Evolutionary conservation across 129 eudicot genomes (phyloP).

Genomic region (Pittosporum tobira): DNA sequence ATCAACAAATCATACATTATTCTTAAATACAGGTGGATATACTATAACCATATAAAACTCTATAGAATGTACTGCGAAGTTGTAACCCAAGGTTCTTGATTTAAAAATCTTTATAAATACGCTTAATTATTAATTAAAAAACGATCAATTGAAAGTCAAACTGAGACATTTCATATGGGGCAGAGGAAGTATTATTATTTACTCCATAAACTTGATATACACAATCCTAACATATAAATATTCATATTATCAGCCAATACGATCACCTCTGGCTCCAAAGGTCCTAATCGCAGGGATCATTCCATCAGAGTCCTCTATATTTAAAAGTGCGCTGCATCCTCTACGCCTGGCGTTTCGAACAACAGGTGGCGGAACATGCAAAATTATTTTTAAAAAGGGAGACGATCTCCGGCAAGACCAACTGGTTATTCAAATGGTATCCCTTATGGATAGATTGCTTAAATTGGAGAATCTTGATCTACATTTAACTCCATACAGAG

Average conservation of each 20-base stretch:
- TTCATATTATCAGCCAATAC: slow-evolving; percentile 62
- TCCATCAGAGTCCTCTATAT: slow-evolving; percentile 87
- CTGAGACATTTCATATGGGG: no score
- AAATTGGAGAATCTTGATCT: slow-evolving; percentile 95
- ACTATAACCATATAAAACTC: background rate
- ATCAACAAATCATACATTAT: no score
- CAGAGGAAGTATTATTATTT: background rate
- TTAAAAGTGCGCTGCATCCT: slow-evolving; percentile 87
- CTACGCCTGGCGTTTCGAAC: slow-evolving; percentile 84
- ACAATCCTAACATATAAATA: slow-evolving; percentile 12
- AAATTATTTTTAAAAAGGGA: slow-evolving; percentile 94
- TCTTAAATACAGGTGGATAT: no score
- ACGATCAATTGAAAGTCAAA: no score
- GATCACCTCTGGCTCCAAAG: slow-evolving; percentile 86
- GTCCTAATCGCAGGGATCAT: slow-evolving; percentile 93
- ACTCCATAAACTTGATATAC: background rate
- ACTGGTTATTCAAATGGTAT: slow-evolving; percentile 96
- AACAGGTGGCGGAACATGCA: slow-evolving; percentile 71
- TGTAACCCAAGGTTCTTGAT: no score
- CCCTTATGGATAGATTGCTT: slow-evolving; percentile 93
- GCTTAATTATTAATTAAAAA: no score
- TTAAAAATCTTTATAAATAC: no score
- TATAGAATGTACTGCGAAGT: no score
- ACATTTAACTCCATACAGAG: slow-evolving; percentile 93
- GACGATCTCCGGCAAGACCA: slow-evolving; percentile 99